Evolutionary conservation across 2,329 filamentous ascomycete species (phyloP).

Genomic region (Fusarium burgessii): DNA sequence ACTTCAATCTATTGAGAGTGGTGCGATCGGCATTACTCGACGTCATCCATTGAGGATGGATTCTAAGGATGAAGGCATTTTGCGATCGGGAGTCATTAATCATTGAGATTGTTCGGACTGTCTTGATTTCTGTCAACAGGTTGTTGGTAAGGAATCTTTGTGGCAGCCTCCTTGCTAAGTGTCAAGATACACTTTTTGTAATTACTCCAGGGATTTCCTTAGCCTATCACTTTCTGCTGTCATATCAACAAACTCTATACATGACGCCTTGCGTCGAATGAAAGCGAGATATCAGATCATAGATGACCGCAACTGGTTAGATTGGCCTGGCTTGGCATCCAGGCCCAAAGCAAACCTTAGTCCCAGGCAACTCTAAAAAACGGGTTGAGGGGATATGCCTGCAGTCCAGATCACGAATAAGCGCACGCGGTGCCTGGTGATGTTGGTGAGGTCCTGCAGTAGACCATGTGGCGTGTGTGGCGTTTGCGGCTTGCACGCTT

Average conservation of each 20-base stretch:
- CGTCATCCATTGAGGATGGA: slow-evolving; percentile 15
- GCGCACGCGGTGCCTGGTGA: slow-evolving; percentile 18
- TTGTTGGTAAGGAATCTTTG: slow-evolving; percentile 14
- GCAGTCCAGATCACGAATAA: slow-evolving; percentile 19
- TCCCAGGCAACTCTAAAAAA: slow-evolving; percentile 22
- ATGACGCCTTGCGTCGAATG: slow-evolving; percentile 10
- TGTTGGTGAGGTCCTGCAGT: not conserved
- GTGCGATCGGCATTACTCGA: not conserved
- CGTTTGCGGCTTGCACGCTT: slow-evolving; percentile 29
- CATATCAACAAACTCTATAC: not conserved
- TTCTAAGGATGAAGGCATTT: not conserved
- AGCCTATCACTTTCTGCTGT: slow-evolving; percentile 12
- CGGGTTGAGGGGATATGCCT: slow-evolving; percentile 1
- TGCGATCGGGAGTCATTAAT: not conserved
- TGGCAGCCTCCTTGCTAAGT: slow-evolving; percentile 7
- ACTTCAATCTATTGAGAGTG: not conserved
- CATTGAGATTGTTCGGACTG: not conserved
- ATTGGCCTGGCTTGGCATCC: slow-evolving; percentile 26
- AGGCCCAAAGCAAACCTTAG: slow-evolving; percentile 20
- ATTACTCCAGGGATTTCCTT: slow-evolving; percentile 3
- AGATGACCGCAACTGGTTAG: slow-evolving; percentile 29
- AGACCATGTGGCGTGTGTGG: slow-evolving; percentile 23
- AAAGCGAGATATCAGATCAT: not conserved
- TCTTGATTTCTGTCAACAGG: not conserved
- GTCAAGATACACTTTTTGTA: slow-evolving; percentile 16